Evolutionary conservation across 768 basidiomycete species (phyloP), one percentile per base, ranked within the genome.

Genomic region (Podaxis rugospora): DNA sequence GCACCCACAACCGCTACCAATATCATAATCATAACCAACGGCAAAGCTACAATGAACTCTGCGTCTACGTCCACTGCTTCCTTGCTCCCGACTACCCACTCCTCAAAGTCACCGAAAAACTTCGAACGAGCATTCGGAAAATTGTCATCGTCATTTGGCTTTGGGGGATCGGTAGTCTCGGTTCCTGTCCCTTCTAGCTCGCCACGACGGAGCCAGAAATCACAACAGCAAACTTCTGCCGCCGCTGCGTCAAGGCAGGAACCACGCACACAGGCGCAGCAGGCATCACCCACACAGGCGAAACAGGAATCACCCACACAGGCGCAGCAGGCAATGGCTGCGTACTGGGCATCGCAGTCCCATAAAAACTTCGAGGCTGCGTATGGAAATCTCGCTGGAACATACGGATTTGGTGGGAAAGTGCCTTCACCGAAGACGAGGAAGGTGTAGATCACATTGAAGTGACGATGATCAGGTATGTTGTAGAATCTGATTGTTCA

Each of bases 291-390:
- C 35, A 21, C 52, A 9, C 13, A 16, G 11, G 51, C 51, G 39
- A 51, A 60, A 42, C 59, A 60, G 23, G 7, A 25, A 25, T 54
- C 35, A n/a, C 52, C 23, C 35, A 18, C 52, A 9, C 13, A 16
- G 11, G 51, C 51, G 39, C 59, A 60, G 51, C 59, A 60, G 23
- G 7, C 25, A 1, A 51, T 52, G 39, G 51, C 59, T 53, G 59
- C 59, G 32, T 60, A 60, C n/a, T 60, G 59, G 59, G 51, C 51
- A 21, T 60, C 59, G 39, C 59, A 60, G 51, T 54, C 59, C 3
- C 51, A 60, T 28, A 60, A 60, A 16, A 60, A 60, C 42, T 60
- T 60, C 21, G 59, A 53, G 27, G 59, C 59, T 44, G 59, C 59
- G 35, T 60, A 53, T 35, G 59, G 59, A 35, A 37, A 44, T 5